These are phyloP conservation scores for Aureobasidium sp. DNA, from an alignment of 2,329 filamentous ascomycete genomes.

Conservation along the genomic window DNA sequence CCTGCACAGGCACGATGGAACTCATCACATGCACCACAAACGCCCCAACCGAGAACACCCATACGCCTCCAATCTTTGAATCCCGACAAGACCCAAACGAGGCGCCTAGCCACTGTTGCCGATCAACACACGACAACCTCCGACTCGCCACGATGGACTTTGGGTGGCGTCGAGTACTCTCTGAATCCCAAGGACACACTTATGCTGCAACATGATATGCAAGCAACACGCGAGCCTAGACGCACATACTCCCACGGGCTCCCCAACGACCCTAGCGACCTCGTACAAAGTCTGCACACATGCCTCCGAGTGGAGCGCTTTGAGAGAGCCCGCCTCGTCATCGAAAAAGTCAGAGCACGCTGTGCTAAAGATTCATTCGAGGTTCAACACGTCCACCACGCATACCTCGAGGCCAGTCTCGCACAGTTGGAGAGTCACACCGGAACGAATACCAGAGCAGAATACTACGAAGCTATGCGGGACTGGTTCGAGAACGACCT, in stretches of 20 bases:
- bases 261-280: conserved; percentile 58
- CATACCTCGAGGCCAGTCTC: conserved; percentile 54
- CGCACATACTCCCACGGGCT: conserved; percentile 34
- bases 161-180: neutral
- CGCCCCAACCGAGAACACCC: neutral
- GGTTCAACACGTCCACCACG: conserved; percentile 62
- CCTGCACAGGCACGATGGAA: conserved; percentile 38
- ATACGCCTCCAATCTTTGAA: neutral
- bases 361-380: conserved; percentile 48
- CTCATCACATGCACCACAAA: conserved; percentile 18
- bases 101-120: conserved; percentile 1
- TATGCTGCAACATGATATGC: neutral
- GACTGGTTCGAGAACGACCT: conserved; percentile 81
- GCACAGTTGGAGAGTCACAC: neutral
- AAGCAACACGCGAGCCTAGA: neutral
- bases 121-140: neutral
- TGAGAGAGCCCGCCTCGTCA: conserved; percentile 65
- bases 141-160: neutral
- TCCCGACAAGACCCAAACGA: conserved; percentile 1
- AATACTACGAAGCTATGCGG: conserved; percentile 55
- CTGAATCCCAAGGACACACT: neutral
- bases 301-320: conserved; percentile 75
- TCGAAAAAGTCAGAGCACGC: conserved; percentile 48
- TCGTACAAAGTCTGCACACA: conserved; percentile 71
- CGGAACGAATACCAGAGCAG: neutral